Conservation (phyloP, 2,329 filamentous ascomycete genomes). For the Blastomyces gilchristii region DNA sequence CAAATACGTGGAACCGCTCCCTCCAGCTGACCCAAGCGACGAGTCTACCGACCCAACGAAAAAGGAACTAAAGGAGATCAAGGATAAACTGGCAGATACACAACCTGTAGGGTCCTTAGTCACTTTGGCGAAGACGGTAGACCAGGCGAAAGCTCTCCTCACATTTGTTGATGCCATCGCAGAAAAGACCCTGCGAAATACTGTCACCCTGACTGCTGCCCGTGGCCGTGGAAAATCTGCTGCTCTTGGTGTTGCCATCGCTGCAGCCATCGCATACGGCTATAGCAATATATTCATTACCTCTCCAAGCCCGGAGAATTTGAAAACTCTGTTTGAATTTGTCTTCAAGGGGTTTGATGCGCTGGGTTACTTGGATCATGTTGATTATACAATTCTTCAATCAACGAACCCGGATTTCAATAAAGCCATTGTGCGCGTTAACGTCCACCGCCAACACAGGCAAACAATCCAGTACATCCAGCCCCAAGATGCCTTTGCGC, state of each 20-base stretch:
- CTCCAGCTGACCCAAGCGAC: conserved; percentile 63
- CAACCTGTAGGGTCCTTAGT: conserved; percentile 79
- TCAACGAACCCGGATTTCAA: conserved; percentile 98
- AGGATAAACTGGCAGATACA: conserved; percentile 74
- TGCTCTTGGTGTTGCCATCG: conserved; percentile 85
- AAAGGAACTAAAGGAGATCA: conserved; percentile 71
- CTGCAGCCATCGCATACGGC: conserved; percentile 85
- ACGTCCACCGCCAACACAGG: conserved; percentile 85
- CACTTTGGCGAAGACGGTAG: conserved; percentile 76
- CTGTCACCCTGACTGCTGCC: conserved; percentile 83
- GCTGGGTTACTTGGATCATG: conserved; percentile 83
- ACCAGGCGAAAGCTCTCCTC: conserved; percentile 92
- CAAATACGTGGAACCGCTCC: conserved; percentile 74
- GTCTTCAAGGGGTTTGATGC: conserved; percentile 97
- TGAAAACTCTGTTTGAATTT: conserved; percentile 98
- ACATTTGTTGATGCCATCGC: conserved; percentile 94
- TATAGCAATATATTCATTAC: conserved; percentile 99
- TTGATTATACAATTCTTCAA: conserved; percentile 96
- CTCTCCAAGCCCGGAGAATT: conserved; percentile 90
- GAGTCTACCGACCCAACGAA: conserved; percentile 59
- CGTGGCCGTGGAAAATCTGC: conserved; percentile 96
- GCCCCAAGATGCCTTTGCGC: conserved; percentile 86
- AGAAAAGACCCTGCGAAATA: conserved; percentile 89
- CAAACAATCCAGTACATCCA: conserved; percentile 99
- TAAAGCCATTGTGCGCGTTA: conserved; percentile 95